Base-by-base conservation (phyloP, 306 rosid genomes). In the Corylus heterophylla region DNA sequence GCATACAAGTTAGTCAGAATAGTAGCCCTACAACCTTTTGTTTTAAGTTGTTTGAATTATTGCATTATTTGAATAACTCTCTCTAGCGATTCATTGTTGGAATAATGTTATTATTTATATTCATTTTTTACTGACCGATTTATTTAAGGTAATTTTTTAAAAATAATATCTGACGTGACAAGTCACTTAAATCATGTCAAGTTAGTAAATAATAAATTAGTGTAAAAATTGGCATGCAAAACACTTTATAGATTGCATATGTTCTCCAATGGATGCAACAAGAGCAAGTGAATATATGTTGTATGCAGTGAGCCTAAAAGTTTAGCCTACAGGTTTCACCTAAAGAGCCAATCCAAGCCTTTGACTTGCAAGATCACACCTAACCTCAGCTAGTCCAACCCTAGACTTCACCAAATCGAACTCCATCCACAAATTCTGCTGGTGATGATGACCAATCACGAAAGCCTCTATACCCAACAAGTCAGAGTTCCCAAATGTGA, bases 351-450 rank as follows among this genome's bases (percentile, higher is more conserved):
- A n/a, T 0, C 91, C 93, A 10, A 91, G 89, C n/a, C 85, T 83
- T 85, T 86, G 88, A 86, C 93, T 79, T 0, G 92, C 97, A 6
- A 89, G 89, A 7, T 92, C 92, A 71, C 98, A 94, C 67, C 81
- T 86, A 3, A 90, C 82, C 47, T 85, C 86, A 3, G 88, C 93
- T 66, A 94, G 89, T 61, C 98, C 97, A 51, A 94, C 86, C 74
- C 98, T 86, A 3, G 92, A 89, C 50, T 85, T 92, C 50, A 44
- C 92, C 79, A 92, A 52, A 75, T 94, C 98, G 69, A 92, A 94
- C 78, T 94, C 98, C 93, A 92, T 88, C 98, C 98, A 94, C 88
- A 94, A 80, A 74, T 94, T 92, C 56, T 90, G 97, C 76, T 94
- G 98, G 54, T 94, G 98, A 78, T 94, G 87, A 55, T 94, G 91